These are phyloP conservation scores for Rutstroemia sp. DNA, from an alignment of 2,329 filamentous ascomycete genomes.

Conservation along the genomic window DNA sequence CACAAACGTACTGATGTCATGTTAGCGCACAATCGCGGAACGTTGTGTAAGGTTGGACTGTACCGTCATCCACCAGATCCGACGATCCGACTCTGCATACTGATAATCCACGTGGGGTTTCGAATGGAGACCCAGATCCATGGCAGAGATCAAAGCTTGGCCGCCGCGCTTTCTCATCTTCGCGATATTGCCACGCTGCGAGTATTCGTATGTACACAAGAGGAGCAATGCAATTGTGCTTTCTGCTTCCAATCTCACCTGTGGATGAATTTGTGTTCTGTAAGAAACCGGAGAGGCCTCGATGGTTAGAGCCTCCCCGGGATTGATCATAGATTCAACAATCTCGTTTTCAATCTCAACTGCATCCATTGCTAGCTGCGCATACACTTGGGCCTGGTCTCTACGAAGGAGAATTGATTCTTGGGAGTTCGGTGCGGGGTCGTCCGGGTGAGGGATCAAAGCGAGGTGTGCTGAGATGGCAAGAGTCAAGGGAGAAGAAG, in stretches of 20 bases:
- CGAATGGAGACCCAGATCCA: conserved; percentile 38
- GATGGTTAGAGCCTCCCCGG: conserved; percentile 36
- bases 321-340: conserved; percentile 38
- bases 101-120: conserved; percentile 32
- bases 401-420: conserved; percentile 39
- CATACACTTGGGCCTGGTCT: conserved; percentile 41
- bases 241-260: conserved; percentile 39
- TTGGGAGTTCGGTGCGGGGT: conserved; percentile 23
- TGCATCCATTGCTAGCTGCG: conserved; percentile 40
- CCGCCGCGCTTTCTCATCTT: conserved; percentile 44
- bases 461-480: conserved; percentile 42
- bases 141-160: conserved; percentile 40
- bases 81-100: conserved; percentile 39
- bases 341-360: conserved; percentile 43
- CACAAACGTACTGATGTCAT: conserved; percentile 36
- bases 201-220: conserved; percentile 45
- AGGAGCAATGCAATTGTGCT: conserved; percentile 41
- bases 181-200: conserved; percentile 44
- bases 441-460: conserved; percentile 38
- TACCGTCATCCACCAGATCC: conserved; percentile 48
- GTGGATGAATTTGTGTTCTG: conserved; percentile 35
- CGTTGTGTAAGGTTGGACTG: conserved; percentile 11
- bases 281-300: conserved; percentile 25
- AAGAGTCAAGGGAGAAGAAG: conserved; percentile 37
- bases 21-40: neutral